phyloP scores from a whole-genome alignment of 805 yeast species.

The Saturnispora halmiae region DNA sequence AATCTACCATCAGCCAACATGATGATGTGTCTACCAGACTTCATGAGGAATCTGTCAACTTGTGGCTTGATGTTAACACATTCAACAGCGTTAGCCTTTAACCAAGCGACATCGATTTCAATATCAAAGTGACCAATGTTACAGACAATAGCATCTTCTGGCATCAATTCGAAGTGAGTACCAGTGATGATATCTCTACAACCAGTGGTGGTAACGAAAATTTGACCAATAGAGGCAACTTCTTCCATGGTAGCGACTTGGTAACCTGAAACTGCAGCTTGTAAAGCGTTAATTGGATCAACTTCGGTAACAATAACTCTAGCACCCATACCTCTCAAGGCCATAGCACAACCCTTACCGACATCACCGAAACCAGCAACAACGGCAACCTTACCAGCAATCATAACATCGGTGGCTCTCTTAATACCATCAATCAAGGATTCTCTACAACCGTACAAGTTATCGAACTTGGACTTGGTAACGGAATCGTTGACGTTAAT shows the following conservation, averaged over 20 bases:
- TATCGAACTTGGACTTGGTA: slow-evolving; percentile 98
- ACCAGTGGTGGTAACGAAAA: slow-evolving; percentile 98
- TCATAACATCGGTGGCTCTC: slow-evolving; percentile 99
- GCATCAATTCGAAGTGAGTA: slow-evolving; percentile 83
- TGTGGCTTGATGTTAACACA: slow-evolving; percentile 98
- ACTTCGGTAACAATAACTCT: slow-evolving; percentile 95
- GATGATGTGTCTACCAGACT: slow-evolving; percentile 86
- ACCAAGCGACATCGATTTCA: slow-evolving; percentile 99
- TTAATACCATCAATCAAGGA: slow-evolving; percentile 97
- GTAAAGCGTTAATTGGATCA: slow-evolving; percentile 98
- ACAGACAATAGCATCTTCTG: slow-evolving; percentile 98
- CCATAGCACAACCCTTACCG: slow-evolving; percentile 99
- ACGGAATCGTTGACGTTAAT: slow-evolving; percentile 98
- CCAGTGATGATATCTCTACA: slow-evolving; percentile 96
- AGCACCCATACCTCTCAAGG: slow-evolving; percentile 98
- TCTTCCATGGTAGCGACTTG: slow-evolving; percentile 94
- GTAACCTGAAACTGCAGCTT: slow-evolving; percentile 98
- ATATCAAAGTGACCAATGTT: slow-evolving; percentile 99
- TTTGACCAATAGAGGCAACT: slow-evolving; percentile 88
- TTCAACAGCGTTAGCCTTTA: slow-evolving; percentile 86
- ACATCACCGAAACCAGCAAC: slow-evolving; percentile 99
- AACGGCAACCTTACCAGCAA: slow-evolving; percentile 98
- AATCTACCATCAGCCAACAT: slow-evolving; percentile 98
- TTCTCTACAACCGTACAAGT: slow-evolving; percentile 99
- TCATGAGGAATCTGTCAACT: slow-evolving; percentile 92